Conservation (phyloP, 176 grass and related monocot species). For the Hsuehochloa calcarea region DNA sequence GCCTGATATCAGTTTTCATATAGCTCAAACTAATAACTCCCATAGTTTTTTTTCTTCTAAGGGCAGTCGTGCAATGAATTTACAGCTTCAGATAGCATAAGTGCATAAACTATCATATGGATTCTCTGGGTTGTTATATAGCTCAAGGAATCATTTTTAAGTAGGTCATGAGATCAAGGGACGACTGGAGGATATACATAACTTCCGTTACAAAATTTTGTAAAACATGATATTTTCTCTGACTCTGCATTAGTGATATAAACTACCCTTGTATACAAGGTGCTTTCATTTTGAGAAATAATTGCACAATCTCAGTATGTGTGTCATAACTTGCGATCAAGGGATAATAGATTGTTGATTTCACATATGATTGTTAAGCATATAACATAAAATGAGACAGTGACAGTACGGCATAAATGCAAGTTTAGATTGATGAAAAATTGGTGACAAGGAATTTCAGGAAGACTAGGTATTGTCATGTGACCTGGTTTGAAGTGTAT, state of each 20-base stretch:
- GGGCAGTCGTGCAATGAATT: not conserved
- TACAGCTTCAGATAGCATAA: not conserved
- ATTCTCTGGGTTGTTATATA: not conserved
- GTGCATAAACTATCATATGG: not conserved
- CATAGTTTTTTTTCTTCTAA: not conserved
- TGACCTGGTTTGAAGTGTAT: not conserved
- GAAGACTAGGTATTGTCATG: not conserved
- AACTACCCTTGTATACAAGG: not conserved
- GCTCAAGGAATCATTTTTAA: not conserved
- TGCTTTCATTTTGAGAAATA: not conserved
- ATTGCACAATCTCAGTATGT: not conserved
- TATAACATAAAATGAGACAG: too few relatives aligned
- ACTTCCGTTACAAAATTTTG: not conserved
- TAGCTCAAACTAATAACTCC: not conserved
- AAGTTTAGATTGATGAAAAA: constrained; percentile 6
- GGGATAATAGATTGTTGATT: not conserved
- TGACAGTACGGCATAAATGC: not conserved
- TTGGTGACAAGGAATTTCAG: not conserved
- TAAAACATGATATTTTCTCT: not conserved
- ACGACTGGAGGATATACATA: not conserved
- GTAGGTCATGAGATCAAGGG: not conserved
- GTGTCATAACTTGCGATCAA: too few relatives aligned
- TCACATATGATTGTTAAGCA: too few relatives aligned
- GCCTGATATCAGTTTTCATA: not conserved
- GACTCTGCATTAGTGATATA: not conserved